Conservation (phyloP, 1,284 basidiomycete species). For the Cutaneotrichosporon sp. region DNA sequence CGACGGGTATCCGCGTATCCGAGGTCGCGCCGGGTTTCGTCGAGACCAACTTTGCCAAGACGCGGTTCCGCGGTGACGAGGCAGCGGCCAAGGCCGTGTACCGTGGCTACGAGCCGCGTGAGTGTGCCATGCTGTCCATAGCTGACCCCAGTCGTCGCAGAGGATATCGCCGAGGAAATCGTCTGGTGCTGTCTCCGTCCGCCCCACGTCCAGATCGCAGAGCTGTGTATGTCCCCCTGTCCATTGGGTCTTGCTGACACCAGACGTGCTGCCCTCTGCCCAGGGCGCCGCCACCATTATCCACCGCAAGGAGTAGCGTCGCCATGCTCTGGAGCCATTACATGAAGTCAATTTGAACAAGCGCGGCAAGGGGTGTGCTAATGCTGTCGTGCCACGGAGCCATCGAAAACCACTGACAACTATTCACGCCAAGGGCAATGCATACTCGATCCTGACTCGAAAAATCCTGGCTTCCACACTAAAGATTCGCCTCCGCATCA, state of each 20-base stretch:
- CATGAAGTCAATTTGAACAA: no score
- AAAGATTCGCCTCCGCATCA: neutral
- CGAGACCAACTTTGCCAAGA: conserved; percentile 60
- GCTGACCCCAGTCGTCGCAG: conserved; percentile 57
- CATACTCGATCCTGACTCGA: neutral
- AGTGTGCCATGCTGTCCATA: conserved; percentile 35
- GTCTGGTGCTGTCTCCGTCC: conserved; percentile 88
- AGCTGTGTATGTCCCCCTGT: conserved; percentile 64
- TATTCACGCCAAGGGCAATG: no score
- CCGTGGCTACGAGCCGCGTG: conserved; percentile 70
- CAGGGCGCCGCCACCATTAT: conserved; percentile 23
- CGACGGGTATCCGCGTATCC: conserved; percentile 79
- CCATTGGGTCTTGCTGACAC: neutral
- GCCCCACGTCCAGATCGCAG: conserved; percentile 77
- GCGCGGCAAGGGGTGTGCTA: no score
- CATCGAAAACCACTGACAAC: no score
- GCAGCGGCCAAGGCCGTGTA: conserved; percentile 75
- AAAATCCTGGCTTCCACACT: neutral
- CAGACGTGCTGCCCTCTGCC: conserved; percentile 22
- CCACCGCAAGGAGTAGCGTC: conserved; percentile 17
- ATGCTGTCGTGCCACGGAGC: no score
- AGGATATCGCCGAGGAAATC: conserved; percentile 90
- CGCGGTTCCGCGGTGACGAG: conserved; percentile 75
- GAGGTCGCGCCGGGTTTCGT: conserved; percentile 73
- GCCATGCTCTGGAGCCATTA: no score